phyloP scores from a whole-genome alignment of 768 basidiomycete genomes.

The Boletus vermiculosoides region DNA sequence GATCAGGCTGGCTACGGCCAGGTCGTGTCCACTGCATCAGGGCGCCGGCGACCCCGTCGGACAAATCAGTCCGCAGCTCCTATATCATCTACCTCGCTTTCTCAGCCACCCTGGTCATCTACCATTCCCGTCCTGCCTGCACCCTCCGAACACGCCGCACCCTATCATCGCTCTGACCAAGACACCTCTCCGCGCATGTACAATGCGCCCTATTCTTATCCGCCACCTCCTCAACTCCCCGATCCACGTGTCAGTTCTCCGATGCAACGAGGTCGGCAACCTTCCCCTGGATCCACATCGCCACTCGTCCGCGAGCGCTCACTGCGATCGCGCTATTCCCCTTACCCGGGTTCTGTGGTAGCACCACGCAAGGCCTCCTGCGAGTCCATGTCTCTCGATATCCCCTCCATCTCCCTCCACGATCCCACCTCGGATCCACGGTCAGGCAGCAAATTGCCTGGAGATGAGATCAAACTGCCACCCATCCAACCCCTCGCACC shows the following conservation, averaged over 20 bases:
- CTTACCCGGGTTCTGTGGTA: constrained; percentile 39
- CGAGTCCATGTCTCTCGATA: constrained; percentile 34
- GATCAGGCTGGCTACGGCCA: constrained; percentile 88
- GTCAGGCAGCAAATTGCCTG: constrained; percentile 21
- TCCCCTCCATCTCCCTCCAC: constrained; percentile 36
- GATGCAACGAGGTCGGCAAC: constrained; percentile 31
- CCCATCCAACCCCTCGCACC: constrained; percentile 40
- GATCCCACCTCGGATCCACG: constrained; percentile 31
- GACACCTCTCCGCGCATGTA: constrained; percentile 27
- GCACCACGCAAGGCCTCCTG: constrained; percentile 26
- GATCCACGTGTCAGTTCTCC: constrained; percentile 29
- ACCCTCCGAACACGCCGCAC: constrained; percentile 20
- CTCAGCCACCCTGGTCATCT: constrained; percentile 48
- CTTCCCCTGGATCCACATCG: constrained; percentile 27
- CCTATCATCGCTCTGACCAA: constrained; percentile 28
- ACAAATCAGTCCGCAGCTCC: constrained; percentile 41
- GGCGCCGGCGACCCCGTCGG: constrained; percentile 61
- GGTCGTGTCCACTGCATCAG: constrained; percentile 60
- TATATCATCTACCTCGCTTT: constrained; percentile 31
- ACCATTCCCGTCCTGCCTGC: constrained; percentile 39
- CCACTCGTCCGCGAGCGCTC: constrained; percentile 26
- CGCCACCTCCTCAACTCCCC: constrained; percentile 29
- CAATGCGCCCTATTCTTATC: constrained; percentile 29
- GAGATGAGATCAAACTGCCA: constrained; percentile 40
- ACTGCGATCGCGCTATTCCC: constrained; percentile 40